Evolutionary conservation across 192 early-diverging fungal genomes (phyloP), one percentile per base, ranked within the genome.

Genomic region (Kappamyces sp.): DNA sequence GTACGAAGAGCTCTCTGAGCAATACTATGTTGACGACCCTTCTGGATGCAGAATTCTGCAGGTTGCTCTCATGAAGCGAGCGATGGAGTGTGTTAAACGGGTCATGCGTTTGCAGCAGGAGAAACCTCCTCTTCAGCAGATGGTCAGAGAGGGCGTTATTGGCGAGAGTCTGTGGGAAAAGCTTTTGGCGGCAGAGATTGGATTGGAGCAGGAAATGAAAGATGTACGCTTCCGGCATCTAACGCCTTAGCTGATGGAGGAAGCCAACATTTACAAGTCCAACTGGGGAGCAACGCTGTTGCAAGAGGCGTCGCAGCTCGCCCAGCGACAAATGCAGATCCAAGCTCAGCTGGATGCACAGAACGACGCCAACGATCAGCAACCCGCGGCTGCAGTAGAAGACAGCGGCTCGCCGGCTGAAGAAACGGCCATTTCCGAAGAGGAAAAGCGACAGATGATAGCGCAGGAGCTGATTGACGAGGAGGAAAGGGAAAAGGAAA

Each of bases 221-320:
- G 90, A 87, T 44, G 71, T 79, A 53, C 23, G 60, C 67, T 8
- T 35, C 3, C 47, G 40, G 32, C 10, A 40, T 23, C 23, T 23
- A 23, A 23, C 23, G 23, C 31, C 7, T 2, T 51, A 77, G 60
- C 77, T 92, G 33, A 75, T 89, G 40, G 78, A 73, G 36, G 93
- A 93, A 64, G 90, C 93, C 2, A 86, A 97, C 47, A 77, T 86
- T 5, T 85, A 85, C 62, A 70, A 78, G 44, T 61, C 79, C 12
- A 85, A 87, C 3, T 97, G 94, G 94, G 86, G 90, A 12, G 75
- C 85, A 42, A 83, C 74, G 5, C 91, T 97, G 55, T 86, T 97
- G 62, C 83, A 84, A 13, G 85, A 86, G 36, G 92, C 91, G 0
- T 80, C 82, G 8, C 82, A 90, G 66, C 77, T 91, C 67, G 78